phyloP scores from a whole-genome alignment of 73 alveolate species.

The Paraurostyla sp. region DNA sequence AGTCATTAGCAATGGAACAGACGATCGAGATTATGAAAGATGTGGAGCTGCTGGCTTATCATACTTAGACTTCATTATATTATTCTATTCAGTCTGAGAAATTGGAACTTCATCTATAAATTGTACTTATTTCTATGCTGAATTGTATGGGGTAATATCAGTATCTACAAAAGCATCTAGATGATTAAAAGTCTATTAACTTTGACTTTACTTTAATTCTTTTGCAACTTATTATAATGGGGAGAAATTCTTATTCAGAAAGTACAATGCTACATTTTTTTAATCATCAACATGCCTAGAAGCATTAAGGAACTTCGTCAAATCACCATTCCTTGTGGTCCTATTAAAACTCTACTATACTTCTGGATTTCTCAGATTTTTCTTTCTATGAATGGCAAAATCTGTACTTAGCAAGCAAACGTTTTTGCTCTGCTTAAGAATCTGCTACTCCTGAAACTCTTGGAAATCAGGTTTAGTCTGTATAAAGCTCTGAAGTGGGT shows the following conservation, averaged over 20 bases:
- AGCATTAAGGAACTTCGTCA: slow-evolving; percentile 7
- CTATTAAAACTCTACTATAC: no score
- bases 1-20: not conserved
- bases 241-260: not conserved
- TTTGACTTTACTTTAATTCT: not conserved
- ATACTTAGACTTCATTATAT: no score
- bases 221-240: not conserved
- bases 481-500: not conserved
- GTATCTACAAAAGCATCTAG: slow-evolving; percentile 12
- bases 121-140: not conserved
- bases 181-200: no score
- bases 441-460: not conserved
- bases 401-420: no score
- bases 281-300: slow-evolving; percentile 19
- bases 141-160: not conserved
- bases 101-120: no score
- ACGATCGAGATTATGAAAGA: not conserved
- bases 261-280: not conserved
- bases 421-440: no score
- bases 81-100: no score
- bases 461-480: not conserved
- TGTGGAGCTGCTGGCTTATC: no score
- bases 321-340: not conserved
- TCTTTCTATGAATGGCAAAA: no score
- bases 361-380: no score